A percentile compares a stretch with the other conserved stretches of the same genome.
Conservation (phyloP, 805 yeast species). For the Hermanozyma aechmeae region DNA sequence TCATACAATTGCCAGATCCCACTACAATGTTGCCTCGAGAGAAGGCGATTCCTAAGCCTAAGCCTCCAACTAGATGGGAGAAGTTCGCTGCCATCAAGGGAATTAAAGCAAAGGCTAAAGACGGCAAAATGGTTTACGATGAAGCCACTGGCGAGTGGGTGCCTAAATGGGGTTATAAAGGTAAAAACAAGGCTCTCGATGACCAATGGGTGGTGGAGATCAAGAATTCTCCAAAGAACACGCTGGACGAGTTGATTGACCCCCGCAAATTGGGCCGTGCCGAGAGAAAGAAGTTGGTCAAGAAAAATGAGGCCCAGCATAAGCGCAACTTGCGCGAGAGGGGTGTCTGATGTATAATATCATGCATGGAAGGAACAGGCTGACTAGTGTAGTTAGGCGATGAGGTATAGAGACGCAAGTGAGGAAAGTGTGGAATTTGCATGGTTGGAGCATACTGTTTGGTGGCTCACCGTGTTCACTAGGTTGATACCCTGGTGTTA, state of each 20-base stretch:
- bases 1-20: conserved; percentile 80
- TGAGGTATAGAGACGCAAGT: no score
- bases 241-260: conserved; percentile 58
- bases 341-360: no score
- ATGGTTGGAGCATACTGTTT: no score
- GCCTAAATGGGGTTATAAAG: conserved; percentile 97
- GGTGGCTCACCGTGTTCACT: no score
- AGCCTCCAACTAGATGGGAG: conserved; percentile 94
- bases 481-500: no score
- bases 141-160: conserved; percentile 93
- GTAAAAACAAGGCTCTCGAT: conserved; percentile 80
- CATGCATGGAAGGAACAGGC: no score
- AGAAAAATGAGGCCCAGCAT: conserved; percentile 79
- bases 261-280: conserved; percentile 77
- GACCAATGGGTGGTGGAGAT: conserved; percentile 95
- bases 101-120: conserved; percentile 79
- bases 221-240: conserved; percentile 55
- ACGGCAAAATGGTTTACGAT: conserved; percentile 83
- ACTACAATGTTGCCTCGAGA: conserved; percentile 82
- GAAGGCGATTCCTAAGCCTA: conserved; percentile 87
- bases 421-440: no score
- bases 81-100: conserved; percentile 93
- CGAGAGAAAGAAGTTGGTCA: conserved; percentile 76
- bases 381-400: no score
- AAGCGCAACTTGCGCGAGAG: conserved; percentile 61